These are phyloP conservation scores for Pyrus hybrid DNA, from an alignment of 331 rosid species.

Conservation along the genomic window DNA sequence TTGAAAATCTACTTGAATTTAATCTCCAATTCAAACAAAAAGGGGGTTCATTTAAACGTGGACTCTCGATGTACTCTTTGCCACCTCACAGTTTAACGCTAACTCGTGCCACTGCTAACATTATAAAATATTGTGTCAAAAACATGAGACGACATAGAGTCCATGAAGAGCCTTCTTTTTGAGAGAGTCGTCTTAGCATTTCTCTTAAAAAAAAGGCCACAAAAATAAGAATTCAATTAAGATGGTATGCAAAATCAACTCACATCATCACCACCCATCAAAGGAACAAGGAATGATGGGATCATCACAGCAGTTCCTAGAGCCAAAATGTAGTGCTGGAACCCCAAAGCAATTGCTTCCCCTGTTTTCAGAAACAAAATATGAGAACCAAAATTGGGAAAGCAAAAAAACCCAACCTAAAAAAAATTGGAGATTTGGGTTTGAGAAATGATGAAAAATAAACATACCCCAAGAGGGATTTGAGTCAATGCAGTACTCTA, in stretches of 20 bases:
- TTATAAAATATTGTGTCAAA: too few relatives aligned
- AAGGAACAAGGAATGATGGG: slow-evolving; percentile 95
- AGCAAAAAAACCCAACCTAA: not conserved
- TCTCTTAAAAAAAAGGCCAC: not conserved
- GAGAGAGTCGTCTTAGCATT: too few relatives aligned
- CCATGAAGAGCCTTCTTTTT: too few relatives aligned
- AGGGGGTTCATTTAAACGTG: too few relatives aligned
- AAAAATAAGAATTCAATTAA: not conserved
- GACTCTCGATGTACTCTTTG: too few relatives aligned
- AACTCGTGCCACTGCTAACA: too few relatives aligned
- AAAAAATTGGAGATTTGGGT: slow-evolving; percentile 7
- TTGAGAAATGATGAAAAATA: not conserved
- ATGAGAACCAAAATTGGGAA: not conserved
- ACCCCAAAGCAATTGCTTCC: slow-evolving; percentile 84
- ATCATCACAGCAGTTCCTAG: slow-evolving; percentile 99
- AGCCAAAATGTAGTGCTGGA: slow-evolving; percentile 95
- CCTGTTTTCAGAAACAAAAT: slow-evolving; percentile 41
- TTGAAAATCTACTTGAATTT: not conserved
- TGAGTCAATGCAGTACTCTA: slow-evolving; percentile 95
- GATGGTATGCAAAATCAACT: slow-evolving; percentile 16
- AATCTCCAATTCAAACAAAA: not conserved
- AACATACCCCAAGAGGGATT: slow-evolving; percentile 96
- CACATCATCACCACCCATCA: slow-evolving; percentile 97
- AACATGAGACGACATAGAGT: too few relatives aligned
- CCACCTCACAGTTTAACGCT: too few relatives aligned